Evolutionary conservation across 129 eudicot species (phyloP).

Genomic region (Helianthus annuus): HanXRQr2.0-SUNRISE NC_035446.2:35022359-35022858

Average conservation of each 20-base stretch:
- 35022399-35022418: constrained; percentile 50
- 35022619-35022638: not conserved
- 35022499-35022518: constrained; percentile 85
- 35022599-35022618: not conserved
- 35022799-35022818: too few species aligned
- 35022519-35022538: constrained; percentile 77
- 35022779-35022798: too few species aligned
- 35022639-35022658: too few species aligned
- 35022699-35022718: too few species aligned
- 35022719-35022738: too few species aligned
- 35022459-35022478: constrained; percentile 8
- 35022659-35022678: too few species aligned
- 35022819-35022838: too few species aligned
- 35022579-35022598: not conserved
- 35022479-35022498: constrained; percentile 70
- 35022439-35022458: not conserved
- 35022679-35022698: too few species aligned
- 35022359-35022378: constrained; percentile 92
- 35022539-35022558: constrained; percentile 86
- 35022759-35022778: too few species aligned
- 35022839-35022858: too few species aligned
- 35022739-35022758: too few species aligned
- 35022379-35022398: constrained; percentile 66
- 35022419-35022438: not conserved
- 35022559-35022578: constrained; percentile 4